Evolutionary conservation across 176 grass and related monocot genomes (phyloP).

Genomic region (Elaeis guineensis): DNA sequence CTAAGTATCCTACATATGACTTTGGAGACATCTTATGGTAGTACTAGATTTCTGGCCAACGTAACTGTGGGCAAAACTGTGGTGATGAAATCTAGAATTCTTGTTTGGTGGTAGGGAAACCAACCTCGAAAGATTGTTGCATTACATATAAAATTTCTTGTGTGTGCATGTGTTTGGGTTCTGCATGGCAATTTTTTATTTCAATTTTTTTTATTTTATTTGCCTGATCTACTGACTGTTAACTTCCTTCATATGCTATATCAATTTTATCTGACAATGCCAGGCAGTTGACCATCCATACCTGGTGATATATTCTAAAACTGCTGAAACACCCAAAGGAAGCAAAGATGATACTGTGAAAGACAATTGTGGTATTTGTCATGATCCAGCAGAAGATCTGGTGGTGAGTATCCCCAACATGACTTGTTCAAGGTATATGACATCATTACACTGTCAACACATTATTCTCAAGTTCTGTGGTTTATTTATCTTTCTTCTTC

Average conservation of each 20-base stretch:
- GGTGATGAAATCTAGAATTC: no score
- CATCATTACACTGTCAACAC: no score
- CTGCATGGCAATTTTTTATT: conserved; percentile 7
- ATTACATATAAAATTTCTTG: no score
- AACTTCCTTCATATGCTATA: background rate
- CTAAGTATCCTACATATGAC: no score
- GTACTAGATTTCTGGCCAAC: no score
- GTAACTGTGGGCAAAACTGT: no score
- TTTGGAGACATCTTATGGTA: no score
- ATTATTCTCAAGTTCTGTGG: no score
- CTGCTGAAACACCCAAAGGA: conserved; percentile 29
- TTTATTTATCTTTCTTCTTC: conserved; percentile 14
- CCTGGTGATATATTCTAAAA: conserved; percentile 83
- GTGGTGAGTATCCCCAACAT: conserved; percentile 47
- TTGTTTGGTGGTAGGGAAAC: no score
- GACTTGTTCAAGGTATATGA: background rate
- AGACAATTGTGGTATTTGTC: conserved; percentile 61
- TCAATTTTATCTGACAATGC: conserved; percentile 14
- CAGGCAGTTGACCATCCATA: conserved; percentile 97
- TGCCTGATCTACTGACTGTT: no score
- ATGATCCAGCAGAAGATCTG: conserved; percentile 49
- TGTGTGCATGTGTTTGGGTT: background rate
- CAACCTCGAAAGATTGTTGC: no score
- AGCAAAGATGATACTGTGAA: conserved; percentile 25
- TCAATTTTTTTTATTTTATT: no score